Evolutionary conservation across 2,329 filamentous ascomycete genomes (phyloP).

Genomic region (Elsinoe fawcettii): DNA sequence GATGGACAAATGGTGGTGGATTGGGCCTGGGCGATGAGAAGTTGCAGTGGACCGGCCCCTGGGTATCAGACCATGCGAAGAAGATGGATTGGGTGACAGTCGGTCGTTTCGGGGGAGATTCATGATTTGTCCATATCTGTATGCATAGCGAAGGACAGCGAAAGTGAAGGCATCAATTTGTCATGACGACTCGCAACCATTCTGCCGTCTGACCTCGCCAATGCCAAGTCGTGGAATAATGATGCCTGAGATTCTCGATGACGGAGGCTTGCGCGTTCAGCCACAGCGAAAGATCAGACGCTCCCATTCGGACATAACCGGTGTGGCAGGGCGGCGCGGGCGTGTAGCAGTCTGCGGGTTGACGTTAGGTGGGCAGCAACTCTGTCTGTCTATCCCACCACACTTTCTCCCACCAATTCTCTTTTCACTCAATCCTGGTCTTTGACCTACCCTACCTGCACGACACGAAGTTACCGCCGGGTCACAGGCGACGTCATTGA

Average conservation of each 20-base stretch:
- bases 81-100: conserved; percentile 42
- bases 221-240: conserved; percentile 8
- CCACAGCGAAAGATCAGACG: not conserved
- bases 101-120: conserved; percentile 41
- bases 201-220: not conserved
- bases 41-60: conserved; percentile 38
- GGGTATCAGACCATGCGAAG: conserved; percentile 37
- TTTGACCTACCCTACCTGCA: not conserved
- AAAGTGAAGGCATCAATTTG: not conserved
- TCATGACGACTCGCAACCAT: not conserved
- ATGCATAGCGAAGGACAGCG: not conserved
- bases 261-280: conserved; percentile 12
- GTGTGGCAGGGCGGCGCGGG: conserved; percentile 10
- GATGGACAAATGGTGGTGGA: conserved; percentile 64
- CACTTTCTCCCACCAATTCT: not conserved
- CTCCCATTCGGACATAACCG: not conserved
- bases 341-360: conserved; percentile 1
- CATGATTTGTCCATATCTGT: conserved; percentile 1
- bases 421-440: not conserved
- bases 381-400: not conserved
- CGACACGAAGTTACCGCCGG: not conserved
- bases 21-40: conserved; percentile 45
- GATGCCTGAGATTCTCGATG: conserved; percentile 12
- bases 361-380: conserved; percentile 4
- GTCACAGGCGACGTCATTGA: not conserved